A percentile compares a stretch with the other conserved stretches of the same genome.
Evolutionary conservation across 2,329 filamentous ascomycete species (phyloP).

Genomic region (Neospermospora avenae): DNA sequence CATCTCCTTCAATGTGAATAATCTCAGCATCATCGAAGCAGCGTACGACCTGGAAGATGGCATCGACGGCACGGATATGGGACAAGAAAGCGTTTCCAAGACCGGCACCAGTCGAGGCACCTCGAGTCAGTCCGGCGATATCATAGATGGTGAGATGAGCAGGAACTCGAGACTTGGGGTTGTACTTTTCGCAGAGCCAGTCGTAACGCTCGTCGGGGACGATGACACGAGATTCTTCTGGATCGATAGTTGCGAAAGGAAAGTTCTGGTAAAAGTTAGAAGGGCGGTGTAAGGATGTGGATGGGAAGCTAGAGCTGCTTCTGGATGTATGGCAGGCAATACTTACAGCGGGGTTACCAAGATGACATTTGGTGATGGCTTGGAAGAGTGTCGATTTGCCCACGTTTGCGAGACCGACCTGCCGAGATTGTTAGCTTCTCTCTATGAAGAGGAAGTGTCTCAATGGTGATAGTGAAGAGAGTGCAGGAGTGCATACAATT

Average conservation of each 20-base stretch:
- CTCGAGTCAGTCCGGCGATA: conserved; percentile 93
- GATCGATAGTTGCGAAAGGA: conserved; percentile 97
- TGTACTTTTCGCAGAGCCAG: conserved; percentile 94
- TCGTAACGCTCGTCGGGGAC: conserved; percentile 95
- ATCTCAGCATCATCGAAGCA: conserved; percentile 99
- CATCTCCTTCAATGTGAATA: conserved; percentile 98
- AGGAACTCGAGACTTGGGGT: conserved; percentile 94
- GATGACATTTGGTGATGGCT: conserved; percentile 94
- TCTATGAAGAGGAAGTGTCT: too few relatives aligned
- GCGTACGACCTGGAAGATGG: conserved; percentile 94
- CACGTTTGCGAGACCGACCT: conserved; percentile 98
- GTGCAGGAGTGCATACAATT: conserved; percentile 69
- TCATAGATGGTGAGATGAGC: conserved; percentile 98
- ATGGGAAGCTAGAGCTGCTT: too few relatives aligned
- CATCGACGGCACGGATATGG: conserved; percentile 96
- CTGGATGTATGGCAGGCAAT: conserved; percentile 28
- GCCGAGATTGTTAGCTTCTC: conserved; percentile 24
- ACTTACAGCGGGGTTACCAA: conserved; percentile 93
- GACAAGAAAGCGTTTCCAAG: conserved; percentile 98
- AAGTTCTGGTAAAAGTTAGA: conserved; percentile 66
- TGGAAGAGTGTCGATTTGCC: conserved; percentile 99
- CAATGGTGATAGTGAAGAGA: conserved; percentile 25
- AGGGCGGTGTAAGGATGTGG: conserved; percentile 17
- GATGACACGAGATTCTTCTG: conserved; percentile 95
- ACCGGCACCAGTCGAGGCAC: conserved; percentile 94